Evolutionary conservation across 768 basidiomycete species (phyloP).

Genomic region (Sutorius australiensis): DNA sequence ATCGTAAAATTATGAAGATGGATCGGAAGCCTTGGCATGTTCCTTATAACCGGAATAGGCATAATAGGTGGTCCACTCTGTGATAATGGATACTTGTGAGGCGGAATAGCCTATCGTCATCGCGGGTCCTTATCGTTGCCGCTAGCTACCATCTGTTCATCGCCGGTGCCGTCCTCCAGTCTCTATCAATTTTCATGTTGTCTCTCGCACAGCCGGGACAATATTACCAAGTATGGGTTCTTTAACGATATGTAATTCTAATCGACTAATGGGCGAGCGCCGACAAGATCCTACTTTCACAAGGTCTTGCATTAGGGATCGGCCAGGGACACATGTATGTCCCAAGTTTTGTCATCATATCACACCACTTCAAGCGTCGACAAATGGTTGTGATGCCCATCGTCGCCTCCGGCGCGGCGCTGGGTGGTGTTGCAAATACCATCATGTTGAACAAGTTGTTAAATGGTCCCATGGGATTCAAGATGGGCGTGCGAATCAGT

Average conservation of each 20-base stretch:
- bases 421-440: constrained; percentile 55
- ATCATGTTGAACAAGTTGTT: constrained; percentile 53
- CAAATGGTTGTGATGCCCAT: constrained; percentile 45
- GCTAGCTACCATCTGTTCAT: constrained; percentile 18
- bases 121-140: not conserved
- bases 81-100: constrained; percentile 30
- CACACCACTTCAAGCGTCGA: constrained; percentile 42
- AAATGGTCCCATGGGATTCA: constrained; percentile 45
- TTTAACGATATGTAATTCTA: not conserved
- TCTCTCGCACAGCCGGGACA: constrained; percentile 33
- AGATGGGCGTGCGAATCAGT: constrained; percentile 36
- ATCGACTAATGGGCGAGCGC: not conserved
- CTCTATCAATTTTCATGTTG: constrained; percentile 36
- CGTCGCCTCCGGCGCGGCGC: constrained; percentile 42
- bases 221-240: constrained; percentile 32
- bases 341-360: constrained; percentile 40
- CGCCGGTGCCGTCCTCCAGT: constrained; percentile 24
- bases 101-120: too few species aligned
- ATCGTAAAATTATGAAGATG: constrained; percentile 15
- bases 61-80: constrained; percentile 25
- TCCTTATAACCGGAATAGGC: constrained; percentile 19
- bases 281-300: constrained; percentile 39
- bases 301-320: constrained; percentile 42
- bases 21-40: constrained; percentile 21
- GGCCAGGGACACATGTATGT: constrained; percentile 44